Percentiles rank a stretch among this genome's conserved stretches.
These are phyloP conservation scores for Boletus eberwhitei DNA, from an alignment of 768 basidiomycete genomes.

Conservation along the genomic window DNA sequence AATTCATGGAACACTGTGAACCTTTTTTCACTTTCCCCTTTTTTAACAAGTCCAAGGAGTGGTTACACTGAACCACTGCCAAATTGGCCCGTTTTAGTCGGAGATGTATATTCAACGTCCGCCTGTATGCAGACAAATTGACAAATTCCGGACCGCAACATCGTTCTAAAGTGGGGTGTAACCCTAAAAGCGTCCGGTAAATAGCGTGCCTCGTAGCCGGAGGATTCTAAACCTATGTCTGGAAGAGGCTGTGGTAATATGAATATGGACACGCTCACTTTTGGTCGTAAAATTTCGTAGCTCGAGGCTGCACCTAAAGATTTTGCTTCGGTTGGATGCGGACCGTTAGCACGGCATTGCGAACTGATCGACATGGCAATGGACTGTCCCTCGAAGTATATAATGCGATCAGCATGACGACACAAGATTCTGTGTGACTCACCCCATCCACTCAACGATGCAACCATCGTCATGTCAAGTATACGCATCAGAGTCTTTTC, in stretches of 20 bases:
- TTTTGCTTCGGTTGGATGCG: neutral
- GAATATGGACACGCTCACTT: neutral
- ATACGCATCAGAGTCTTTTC: neutral
- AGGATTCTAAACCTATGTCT: neutral
- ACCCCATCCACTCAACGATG: conserved; percentile 12
- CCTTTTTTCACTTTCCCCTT: no score
- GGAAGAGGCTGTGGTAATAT: neutral
- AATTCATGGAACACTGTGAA: no score
- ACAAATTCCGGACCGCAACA: no score
- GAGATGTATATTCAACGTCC: no score
- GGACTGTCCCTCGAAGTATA: conserved; percentile 1
- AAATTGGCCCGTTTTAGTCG: no score
- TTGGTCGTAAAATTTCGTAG: neutral
- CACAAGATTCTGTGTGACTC: conserved; percentile 6
- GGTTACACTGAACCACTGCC: no score
- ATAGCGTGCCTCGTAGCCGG: conserved; percentile 1
- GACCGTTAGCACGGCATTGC: neutral
- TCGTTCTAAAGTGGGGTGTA: no score
- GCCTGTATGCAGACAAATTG: no score
- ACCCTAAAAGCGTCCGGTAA: neutral
- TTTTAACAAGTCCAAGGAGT: no score
- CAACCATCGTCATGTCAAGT: conserved; percentile 10
- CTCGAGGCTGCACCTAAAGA: neutral
- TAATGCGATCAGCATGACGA: conserved; percentile 11
- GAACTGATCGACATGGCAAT: neutral